Conservation (phyloP, 352 stramenopile genomes). For the Globisporangium middletonii region DNA sequence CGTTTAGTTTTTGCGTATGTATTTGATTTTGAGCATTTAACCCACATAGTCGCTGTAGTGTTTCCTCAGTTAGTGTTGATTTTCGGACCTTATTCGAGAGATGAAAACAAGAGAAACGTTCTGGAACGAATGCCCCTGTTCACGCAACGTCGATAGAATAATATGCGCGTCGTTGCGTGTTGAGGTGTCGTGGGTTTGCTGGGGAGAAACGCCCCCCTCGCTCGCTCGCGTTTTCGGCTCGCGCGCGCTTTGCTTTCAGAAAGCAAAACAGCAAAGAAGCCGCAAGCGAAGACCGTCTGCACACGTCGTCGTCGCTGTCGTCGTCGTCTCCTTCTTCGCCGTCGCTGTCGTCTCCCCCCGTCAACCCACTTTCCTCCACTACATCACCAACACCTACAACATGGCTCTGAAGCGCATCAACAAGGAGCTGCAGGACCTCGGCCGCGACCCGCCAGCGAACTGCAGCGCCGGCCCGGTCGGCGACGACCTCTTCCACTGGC, state of each 20-base stretch:
- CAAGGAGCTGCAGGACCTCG: constrained; percentile 94
- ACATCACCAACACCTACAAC: background rate
- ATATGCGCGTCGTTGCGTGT: background rate
- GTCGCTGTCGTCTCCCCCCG: background rate
- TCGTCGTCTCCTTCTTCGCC: background rate
- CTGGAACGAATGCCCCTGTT: constrained; percentile 3
- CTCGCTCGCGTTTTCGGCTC: background rate
- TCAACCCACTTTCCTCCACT: background rate
- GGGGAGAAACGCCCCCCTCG: constrained; percentile 18
- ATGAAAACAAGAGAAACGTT: constrained; percentile 7
- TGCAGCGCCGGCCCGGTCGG: constrained; percentile 97
- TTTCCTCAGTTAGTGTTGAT: too few species aligned
- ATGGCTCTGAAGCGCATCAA: constrained; percentile 95
- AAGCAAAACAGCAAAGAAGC: constrained; percentile 18
- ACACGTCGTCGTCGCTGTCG: background rate
- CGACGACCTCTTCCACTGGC: constrained; percentile 98
- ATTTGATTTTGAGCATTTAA: too few species aligned
- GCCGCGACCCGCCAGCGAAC: constrained; percentile 96
- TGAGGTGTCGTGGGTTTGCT: constrained; percentile 4
- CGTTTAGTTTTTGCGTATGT: too few species aligned
- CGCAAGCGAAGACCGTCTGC: background rate
- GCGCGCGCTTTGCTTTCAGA: constrained; percentile 16
- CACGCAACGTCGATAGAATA: background rate
- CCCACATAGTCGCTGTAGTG: too few species aligned
- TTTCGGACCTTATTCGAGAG: too few species aligned